Evolutionary conservation across 2,329 filamentous ascomycete species (phyloP), one percentile per base, ranked within the genome.

Genomic region (Colletotrichum gloeosporioides): DNA sequence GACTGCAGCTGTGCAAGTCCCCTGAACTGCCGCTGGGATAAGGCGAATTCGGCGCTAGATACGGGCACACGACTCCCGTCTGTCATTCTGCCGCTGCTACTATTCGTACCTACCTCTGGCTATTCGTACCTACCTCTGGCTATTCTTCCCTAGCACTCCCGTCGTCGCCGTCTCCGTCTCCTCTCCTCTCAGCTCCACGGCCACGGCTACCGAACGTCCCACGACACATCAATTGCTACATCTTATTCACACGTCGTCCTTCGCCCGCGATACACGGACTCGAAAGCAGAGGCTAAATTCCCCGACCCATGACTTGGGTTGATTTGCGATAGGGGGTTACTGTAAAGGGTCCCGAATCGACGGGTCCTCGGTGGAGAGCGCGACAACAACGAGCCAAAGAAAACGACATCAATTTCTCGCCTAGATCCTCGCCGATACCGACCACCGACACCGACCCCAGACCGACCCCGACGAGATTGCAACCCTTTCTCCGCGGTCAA

Each of bases 291-390:
- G 66, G 31, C 36, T 39, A 22, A 53, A 53, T 31, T 22, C 25
- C 39, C 31, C 73, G 62, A 29, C 39, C 49, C 70, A 73, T 73
- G 70, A 76, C 44, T 76, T 70, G 25, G 57, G 16, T 32, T 27
- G 22, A 22, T 59, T 13, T 65, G 36, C 15, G 59, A 65, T 73
- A 73, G 44, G 71, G 64, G 61, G 34, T 12, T 31, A 67, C 39
- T 73, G 62, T 25, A 25, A 73, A 22, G 55, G 39, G 64, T 69
- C 64, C 64, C 73, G 31, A 67, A 63, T 25, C 63, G 39, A 75
- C 73, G 73, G 73, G 64, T 65, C 73, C 62, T 65, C 9, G 73
- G 73, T 76, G 73, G 70, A 76, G 73, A 69, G 70, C 49, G 15
- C 36, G 44, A 67, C 62, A 31, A 49, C 44, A 57, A 76, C 73